Evolutionary conservation across 164 flowering plant species (phyloP).

Genomic region (Nelumbo lutea): DNA sequence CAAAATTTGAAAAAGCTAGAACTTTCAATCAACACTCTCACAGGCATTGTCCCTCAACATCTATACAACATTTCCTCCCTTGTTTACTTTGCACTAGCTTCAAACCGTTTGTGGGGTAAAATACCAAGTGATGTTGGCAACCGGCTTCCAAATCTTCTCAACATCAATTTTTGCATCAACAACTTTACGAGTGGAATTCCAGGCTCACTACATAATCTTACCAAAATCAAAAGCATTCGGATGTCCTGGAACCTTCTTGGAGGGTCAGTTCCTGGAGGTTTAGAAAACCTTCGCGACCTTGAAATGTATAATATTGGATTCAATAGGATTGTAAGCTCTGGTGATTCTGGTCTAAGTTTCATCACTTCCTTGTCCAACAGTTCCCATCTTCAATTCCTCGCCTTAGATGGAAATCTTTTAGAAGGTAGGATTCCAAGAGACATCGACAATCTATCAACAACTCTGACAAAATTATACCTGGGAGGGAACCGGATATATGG

Average conservation of each 20-base stretch:
- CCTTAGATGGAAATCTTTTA: slow-evolving; percentile 33
- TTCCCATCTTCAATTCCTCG: slow-evolving; percentile 28
- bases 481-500: slow-evolving; percentile 36
- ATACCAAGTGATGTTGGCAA: slow-evolving; percentile 34
- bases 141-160: slow-evolving; percentile 32
- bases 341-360: slow-evolving; percentile 22
- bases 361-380: slow-evolving; percentile 34
- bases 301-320: slow-evolving; percentile 28
- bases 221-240: slow-evolving; percentile 25
- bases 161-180: slow-evolving; percentile 28
- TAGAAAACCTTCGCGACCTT: slow-evolving; percentile 35
- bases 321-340: slow-evolving; percentile 23
- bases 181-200: slow-evolving; percentile 44
- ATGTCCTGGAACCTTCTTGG: slow-evolving; percentile 29
- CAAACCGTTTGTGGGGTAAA: slow-evolving; percentile 35
- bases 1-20: slow-evolving; percentile 22
- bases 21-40: slow-evolving; percentile 30
- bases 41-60: slow-evolving; percentile 37
- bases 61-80: slow-evolving; percentile 48
- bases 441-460: slow-evolving; percentile 39
- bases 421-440: slow-evolving; percentile 41
- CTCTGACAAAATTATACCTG: slow-evolving; percentile 23
- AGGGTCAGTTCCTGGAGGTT: slow-evolving; percentile 35
- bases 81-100: slow-evolving; percentile 22
- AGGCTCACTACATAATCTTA: slow-evolving; percentile 36